Conservation (phyloP, 495 filamentous ascomycete species). For the Tuber brumale region DNA sequence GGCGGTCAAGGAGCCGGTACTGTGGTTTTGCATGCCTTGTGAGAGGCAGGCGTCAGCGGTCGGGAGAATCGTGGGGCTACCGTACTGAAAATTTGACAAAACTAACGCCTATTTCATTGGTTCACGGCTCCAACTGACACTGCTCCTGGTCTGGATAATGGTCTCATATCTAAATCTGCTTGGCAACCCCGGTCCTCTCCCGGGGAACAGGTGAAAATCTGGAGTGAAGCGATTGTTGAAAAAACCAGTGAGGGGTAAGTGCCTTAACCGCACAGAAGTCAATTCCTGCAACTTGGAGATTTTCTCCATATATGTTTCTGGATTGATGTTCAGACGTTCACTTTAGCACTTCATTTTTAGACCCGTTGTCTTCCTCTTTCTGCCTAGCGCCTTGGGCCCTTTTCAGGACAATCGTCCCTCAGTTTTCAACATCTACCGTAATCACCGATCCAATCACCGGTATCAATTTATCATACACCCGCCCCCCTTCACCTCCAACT, state of each 20-base stretch:
- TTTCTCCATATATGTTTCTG: not conserved
- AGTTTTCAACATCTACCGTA: not conserved
- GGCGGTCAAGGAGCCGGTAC: not conserved
- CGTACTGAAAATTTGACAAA: not conserved
- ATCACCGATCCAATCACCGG: not conserved
- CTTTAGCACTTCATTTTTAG: not conserved
- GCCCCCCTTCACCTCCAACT: not conserved
- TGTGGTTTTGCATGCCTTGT: not conserved
- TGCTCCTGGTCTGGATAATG: no score
- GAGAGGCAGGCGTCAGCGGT: not conserved
- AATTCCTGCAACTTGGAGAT: not conserved
- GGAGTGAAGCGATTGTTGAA: not conserved
- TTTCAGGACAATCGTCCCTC: not conserved
- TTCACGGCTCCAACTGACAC: not conserved
- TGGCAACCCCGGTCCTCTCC: not conserved
- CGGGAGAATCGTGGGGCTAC: not conserved
- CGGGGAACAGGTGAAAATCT: not conserved
- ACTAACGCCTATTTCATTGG: not conserved
- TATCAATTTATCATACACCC: not conserved
- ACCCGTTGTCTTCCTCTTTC: not conserved
- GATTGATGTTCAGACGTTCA: not conserved
- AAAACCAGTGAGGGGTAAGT: not conserved
- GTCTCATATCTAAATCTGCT: no score
- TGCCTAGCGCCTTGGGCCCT: not conserved
- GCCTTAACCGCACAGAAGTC: not conserved